Evolutionary conservation across 768 basidiomycete species (phyloP).

Genomic region (Epithele typhae): DNA sequence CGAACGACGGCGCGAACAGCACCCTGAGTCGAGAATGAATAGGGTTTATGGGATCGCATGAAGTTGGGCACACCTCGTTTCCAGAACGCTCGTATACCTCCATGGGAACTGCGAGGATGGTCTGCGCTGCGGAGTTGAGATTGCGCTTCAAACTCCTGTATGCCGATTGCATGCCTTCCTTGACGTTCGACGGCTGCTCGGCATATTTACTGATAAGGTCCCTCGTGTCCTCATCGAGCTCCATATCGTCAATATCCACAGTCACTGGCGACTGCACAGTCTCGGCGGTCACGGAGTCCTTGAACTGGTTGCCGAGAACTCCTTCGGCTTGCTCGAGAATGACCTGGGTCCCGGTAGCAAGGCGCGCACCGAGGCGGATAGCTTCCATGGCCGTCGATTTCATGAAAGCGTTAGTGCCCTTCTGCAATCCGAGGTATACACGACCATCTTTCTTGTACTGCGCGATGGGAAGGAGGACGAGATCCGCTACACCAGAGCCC

Average conservation of each 20-base stretch:
- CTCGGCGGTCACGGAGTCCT: constrained; percentile 61
- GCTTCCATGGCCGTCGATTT: constrained; percentile 95
- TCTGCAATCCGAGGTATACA: constrained; percentile 87
- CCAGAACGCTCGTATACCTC: constrained; percentile 96
- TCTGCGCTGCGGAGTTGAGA: constrained; percentile 92
- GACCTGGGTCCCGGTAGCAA: constrained; percentile 97
- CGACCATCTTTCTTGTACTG: constrained; percentile 98
- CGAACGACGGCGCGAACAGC: constrained; percentile 91
- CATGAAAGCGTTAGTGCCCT: constrained; percentile 89
- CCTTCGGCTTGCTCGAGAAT: constrained; percentile 94
- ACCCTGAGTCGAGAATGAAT: constrained; percentile 47
- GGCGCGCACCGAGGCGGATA: constrained; percentile 86
- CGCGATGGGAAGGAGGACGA: constrained; percentile 91
- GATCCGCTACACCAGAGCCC: constrained; percentile 93
- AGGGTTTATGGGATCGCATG: neutral
- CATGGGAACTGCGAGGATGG: constrained; percentile 98
- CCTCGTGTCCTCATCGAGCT: constrained; percentile 40
- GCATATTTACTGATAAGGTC: constrained; percentile 87
- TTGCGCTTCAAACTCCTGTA: constrained; percentile 86
- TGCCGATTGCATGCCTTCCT: constrained; percentile 87
- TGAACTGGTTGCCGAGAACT: constrained; percentile 79
- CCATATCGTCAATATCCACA: constrained; percentile 22
- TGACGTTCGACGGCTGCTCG: constrained; percentile 79
- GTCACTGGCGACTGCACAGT: constrained; percentile 42
- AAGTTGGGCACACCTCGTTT: constrained; percentile 62